These are phyloP conservation scores for Ascomycota sp. DNA, from an alignment of 2,329 filamentous ascomycete genomes.

Conservation along the genomic window DNA sequence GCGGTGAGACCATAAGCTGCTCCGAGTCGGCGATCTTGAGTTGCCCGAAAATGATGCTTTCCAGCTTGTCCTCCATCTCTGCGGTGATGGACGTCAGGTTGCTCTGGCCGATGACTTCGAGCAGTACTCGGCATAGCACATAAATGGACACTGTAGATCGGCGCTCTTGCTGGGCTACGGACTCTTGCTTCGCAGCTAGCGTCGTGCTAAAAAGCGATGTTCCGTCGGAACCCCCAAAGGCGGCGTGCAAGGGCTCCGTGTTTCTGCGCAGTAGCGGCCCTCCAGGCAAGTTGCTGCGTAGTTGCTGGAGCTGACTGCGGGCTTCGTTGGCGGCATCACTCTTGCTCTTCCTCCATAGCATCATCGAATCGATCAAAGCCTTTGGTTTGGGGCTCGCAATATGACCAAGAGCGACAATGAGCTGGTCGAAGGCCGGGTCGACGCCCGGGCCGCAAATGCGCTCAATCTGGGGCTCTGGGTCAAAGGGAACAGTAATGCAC, in stretches of 20 bases:
- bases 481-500: slow-evolving; percentile 60
- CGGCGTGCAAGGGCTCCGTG: slow-evolving; percentile 45
- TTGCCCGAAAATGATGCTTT: slow-evolving; percentile 93
- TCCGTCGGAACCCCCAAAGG: slow-evolving; percentile 8
- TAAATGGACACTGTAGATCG: slow-evolving; percentile 91
- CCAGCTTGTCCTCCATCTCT: slow-evolving; percentile 85
- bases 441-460: slow-evolving; percentile 76
- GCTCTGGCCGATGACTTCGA: slow-evolving; percentile 87
- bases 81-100: slow-evolving; percentile 61
- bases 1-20: slow-evolving; percentile 51
- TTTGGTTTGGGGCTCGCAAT: slow-evolving; percentile 90
- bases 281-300: slow-evolving; percentile 19
- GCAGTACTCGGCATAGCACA: slow-evolving; percentile 77
- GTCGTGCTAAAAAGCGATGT: slow-evolving; percentile 16
- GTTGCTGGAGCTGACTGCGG: slow-evolving; percentile 34
- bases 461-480: slow-evolving; percentile 70
- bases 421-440: slow-evolving; percentile 78
- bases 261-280: slow-evolving; percentile 46
- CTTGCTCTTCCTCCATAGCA: slow-evolving; percentile 94
- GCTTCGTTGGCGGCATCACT: slow-evolving; percentile 68
- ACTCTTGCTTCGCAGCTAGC: slow-evolving; percentile 40
- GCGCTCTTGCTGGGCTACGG: slow-evolving; percentile 62
- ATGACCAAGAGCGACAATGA: slow-evolving; percentile 81
- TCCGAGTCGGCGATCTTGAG: slow-evolving; percentile 76
- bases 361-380: slow-evolving; percentile 86